phyloP scores from a whole-genome alignment of 495 filamentous ascomycete genomes.

The Cryomyces antarcticus region DNA sequence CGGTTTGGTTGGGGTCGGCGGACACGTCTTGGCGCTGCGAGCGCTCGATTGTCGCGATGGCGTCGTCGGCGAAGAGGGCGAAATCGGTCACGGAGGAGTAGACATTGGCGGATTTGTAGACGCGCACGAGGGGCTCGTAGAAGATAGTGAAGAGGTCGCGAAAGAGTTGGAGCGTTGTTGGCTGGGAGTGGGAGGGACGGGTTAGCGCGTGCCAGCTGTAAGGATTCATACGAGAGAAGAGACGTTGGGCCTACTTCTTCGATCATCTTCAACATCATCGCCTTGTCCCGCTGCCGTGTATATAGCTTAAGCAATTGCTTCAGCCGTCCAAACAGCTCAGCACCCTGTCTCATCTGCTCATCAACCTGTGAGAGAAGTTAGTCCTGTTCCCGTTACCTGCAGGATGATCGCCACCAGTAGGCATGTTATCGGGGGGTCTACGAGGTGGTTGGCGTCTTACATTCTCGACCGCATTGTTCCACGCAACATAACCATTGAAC shows the following conservation, averaged over 20 bases:
- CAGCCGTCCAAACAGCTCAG: constrained; percentile 76
- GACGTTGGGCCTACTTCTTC: constrained; percentile 37
- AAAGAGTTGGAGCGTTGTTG: constrained; percentile 80
- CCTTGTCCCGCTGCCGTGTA: constrained; percentile 81
- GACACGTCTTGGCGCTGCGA: constrained; percentile 81
- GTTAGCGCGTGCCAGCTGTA: neutral
- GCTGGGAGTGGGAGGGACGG: constrained; percentile 14
- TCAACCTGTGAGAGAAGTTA: constrained; percentile 24
- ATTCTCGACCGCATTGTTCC: constrained; percentile 85
- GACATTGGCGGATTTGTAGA: constrained; percentile 97
- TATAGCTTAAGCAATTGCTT: constrained; percentile 91
- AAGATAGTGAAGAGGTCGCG: constrained; percentile 96
- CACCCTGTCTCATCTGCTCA: constrained; percentile 68
- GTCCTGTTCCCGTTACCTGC: neutral
- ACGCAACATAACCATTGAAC: constrained; percentile 91
- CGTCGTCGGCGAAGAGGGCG: constrained; percentile 75
- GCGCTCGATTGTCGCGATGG: constrained; percentile 70
- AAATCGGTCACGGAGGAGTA: constrained; percentile 95
- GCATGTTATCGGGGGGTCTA: neutral
- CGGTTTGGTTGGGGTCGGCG: constrained; percentile 92
- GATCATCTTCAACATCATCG: constrained; percentile 89
- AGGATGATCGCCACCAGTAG: neutral
- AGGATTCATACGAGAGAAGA: neutral
- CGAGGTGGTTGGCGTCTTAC: constrained; percentile 18
- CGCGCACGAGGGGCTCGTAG: constrained; percentile 87